Conservation (phyloP, 78 protist species). For the Tieghemostelium lacteum region DNA sequence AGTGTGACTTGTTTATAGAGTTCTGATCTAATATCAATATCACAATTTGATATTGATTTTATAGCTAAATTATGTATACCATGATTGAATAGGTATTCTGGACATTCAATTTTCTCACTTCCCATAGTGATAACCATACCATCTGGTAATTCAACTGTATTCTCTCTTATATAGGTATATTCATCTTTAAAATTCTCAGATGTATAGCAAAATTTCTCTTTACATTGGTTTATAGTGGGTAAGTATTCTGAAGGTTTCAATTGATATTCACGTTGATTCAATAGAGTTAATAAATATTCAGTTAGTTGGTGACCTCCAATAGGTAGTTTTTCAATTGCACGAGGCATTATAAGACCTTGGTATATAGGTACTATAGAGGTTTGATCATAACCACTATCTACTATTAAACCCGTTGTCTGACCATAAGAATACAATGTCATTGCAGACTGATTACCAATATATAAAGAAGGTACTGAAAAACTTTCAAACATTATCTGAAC, state of each 20-base stretch:
- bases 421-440: conserved; percentile 95
- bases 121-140: conserved; percentile 93
- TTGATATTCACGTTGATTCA: conserved; percentile 95
- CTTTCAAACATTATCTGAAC: conserved; percentile 90
- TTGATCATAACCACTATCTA: conserved; percentile 97
- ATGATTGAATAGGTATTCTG: conserved; percentile 95
- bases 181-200: no score
- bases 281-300: conserved; percentile 92
- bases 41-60: conserved; percentile 91
- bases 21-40: conserved; percentile 90
- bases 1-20: conserved; percentile 91
- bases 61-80: conserved; percentile 92
- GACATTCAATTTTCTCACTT: conserved; percentile 89
- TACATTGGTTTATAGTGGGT: conserved; percentile 61
- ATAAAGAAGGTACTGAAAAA: conserved; percentile 95
- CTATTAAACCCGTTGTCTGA: conserved; percentile 94
- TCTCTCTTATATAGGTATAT: neutral
- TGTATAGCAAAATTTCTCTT: conserved; percentile 53
- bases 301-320: conserved; percentile 95
- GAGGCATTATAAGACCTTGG: conserved; percentile 83
- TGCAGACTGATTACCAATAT: conserved; percentile 87
- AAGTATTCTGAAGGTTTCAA: no score
- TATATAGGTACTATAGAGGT: conserved; percentile 93
- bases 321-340: conserved; percentile 89
- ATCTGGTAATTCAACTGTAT: conserved; percentile 87